These are phyloP conservation scores for Trichophyton verrucosum DNA, from an alignment of 2,329 filamentous ascomycete genomes.

Conservation along the genomic window DNA sequence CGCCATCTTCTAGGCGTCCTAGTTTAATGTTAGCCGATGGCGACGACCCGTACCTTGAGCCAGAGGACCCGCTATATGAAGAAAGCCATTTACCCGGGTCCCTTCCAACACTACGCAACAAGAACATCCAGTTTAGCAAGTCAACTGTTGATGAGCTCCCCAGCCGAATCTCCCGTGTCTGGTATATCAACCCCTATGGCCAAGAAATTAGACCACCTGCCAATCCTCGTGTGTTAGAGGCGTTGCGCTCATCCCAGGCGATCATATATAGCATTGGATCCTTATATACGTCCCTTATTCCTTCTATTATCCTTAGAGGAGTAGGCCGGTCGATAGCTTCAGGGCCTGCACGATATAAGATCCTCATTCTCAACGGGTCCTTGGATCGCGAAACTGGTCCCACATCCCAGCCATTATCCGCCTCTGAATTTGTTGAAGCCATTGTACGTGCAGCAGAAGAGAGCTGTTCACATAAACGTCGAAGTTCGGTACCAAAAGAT, in stretches of 20 bases:
- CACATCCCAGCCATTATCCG: constrained; percentile 50
- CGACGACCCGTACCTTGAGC: constrained; percentile 20
- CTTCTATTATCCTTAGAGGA: constrained; percentile 64
- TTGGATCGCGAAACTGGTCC: constrained; percentile 81
- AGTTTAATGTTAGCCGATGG: constrained; percentile 25
- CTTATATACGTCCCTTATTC: constrained; percentile 79
- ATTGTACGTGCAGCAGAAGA: constrained; percentile 63
- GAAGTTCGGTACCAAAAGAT: not conserved
- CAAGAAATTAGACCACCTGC: constrained; percentile 80
- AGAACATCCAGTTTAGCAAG: constrained; percentile 75
- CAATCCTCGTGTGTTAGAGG: constrained; percentile 65
- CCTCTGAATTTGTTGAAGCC: constrained; percentile 68
- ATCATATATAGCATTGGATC: constrained; percentile 91
- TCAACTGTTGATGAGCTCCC: constrained; percentile 65
- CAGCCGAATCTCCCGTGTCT: constrained; percentile 65
- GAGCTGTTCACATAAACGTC: constrained; percentile 41
- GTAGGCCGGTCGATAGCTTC: constrained; percentile 54
- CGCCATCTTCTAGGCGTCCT: constrained; percentile 21
- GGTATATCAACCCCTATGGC: constrained; percentile 99
- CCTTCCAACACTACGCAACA: constrained; percentile 63
- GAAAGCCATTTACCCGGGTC: constrained; percentile 47
- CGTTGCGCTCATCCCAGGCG: constrained; percentile 51
- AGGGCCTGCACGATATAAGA: constrained; percentile 49
- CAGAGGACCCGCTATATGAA: constrained; percentile 22
- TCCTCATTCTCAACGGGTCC: constrained; percentile 73